Evolutionary conservation across 371 early-diverging fungal genomes (phyloP).

Genomic region (Mortierella sp.): DNA sequence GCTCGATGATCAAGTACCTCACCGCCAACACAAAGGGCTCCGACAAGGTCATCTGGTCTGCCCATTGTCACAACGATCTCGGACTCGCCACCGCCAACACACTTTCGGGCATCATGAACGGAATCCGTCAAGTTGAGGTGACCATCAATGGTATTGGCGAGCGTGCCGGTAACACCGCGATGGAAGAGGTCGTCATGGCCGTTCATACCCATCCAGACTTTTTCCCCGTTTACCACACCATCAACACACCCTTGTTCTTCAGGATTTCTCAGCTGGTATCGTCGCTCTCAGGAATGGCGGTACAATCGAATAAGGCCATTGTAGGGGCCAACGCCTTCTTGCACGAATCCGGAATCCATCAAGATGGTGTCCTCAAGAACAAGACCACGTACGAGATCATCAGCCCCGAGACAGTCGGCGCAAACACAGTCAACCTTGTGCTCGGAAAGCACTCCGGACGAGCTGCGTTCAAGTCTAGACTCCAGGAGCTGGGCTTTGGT

Average conservation of each 20-base stretch:
- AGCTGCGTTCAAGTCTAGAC: conserved; percentile 88
- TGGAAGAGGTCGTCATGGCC: conserved; percentile 97
- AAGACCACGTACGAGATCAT: conserved; percentile 96
- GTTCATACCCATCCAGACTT: conserved; percentile 87
- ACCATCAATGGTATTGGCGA: conserved; percentile 98
- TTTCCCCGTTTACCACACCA: conserved; percentile 88
- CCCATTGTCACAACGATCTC: conserved; percentile 97
- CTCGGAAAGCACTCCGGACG: conserved; percentile 97
- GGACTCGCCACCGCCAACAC: conserved; percentile 98
- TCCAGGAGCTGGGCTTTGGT: conserved; percentile 83
- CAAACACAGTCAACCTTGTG: conserved; percentile 84
- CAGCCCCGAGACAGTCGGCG: conserved; percentile 90
- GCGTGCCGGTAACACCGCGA: conserved; percentile 96
- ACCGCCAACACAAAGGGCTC: conserved; percentile 80
- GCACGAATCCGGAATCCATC: conserved; percentile 98
- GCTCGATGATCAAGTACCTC: conserved; percentile 83
- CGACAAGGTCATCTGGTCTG: conserved; percentile 85
- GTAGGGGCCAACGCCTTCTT: conserved; percentile 98
- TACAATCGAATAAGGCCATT: conserved; percentile 98
- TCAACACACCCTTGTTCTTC: conserved; percentile 90
- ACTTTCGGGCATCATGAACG: conserved; percentile 87
- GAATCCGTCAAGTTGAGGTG: conserved; percentile 96
- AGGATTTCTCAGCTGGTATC: conserved; percentile 91
- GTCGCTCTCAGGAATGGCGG: conserved; percentile 89
- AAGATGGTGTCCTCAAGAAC: conserved; percentile 97